Evolutionary conservation across 768 basidiomycete genomes (phyloP).

Genomic region (Candolleomyces efflorescens): DNA sequence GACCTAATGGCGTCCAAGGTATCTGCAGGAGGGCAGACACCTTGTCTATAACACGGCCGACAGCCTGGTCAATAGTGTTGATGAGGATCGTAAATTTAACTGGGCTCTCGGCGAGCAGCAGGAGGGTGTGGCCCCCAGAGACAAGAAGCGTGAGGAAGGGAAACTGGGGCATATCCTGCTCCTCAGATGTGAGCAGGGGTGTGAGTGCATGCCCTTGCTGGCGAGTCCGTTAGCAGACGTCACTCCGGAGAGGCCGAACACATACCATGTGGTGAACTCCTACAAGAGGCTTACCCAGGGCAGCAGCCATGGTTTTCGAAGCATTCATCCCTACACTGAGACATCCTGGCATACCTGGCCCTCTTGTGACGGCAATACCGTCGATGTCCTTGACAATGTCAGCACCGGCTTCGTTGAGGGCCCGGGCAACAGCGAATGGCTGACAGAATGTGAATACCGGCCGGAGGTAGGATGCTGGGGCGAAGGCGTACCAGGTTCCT

Average conservation of each 20-base stretch:
- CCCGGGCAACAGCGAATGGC: constrained; percentile 70
- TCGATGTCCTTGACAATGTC: constrained; percentile 58
- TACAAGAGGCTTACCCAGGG: constrained; percentile 70
- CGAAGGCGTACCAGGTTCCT: constrained; percentile 54
- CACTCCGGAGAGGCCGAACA: not conserved
- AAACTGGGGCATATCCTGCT: constrained; percentile 46
- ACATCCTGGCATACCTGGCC: constrained; percentile 84
- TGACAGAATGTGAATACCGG: constrained; percentile 19
- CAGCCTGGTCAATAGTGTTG: constrained; percentile 67
- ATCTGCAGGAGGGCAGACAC: constrained; percentile 68
- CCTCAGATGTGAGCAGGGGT: constrained; percentile 57
- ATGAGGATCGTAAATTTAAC: constrained; percentile 65
- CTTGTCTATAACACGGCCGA: constrained; percentile 84
- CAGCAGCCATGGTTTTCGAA: constrained; percentile 82
- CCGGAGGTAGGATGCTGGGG: constrained; percentile 17
- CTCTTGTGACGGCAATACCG: constrained; percentile 88
- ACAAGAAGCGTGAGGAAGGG: constrained; percentile 88
- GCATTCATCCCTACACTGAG: constrained; percentile 75
- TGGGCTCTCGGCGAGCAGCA: constrained; percentile 66
- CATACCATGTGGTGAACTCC: constrained; percentile 95
- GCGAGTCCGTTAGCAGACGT: not conserved
- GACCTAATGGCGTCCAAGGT: constrained; percentile 57
- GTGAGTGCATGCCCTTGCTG: constrained; percentile 95
- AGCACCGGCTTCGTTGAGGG: constrained; percentile 63
- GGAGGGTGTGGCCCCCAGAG: constrained; percentile 92